Percentiles rank a stretch among this genome's conserved stretches.
Conservation (phyloP, 768 basidiomycete genomes). For the Cystoderma amianthinum region DNA sequence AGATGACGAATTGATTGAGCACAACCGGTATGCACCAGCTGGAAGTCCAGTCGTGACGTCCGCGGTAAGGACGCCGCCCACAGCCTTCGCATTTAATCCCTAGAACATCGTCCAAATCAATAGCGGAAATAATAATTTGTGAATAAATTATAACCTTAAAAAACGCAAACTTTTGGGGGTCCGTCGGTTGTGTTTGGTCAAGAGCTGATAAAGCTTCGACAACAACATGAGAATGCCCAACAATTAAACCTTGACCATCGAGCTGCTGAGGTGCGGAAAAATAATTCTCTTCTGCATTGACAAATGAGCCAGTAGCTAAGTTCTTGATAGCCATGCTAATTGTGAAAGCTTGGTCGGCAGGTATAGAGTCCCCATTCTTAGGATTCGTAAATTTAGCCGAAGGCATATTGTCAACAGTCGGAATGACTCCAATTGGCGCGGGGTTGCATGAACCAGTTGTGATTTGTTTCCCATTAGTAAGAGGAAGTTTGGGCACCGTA, state of each 20-base stretch:
- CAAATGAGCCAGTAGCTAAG: conserved; percentile 41
- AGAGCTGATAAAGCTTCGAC: conserved; percentile 36
- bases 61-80: conserved; percentile 40
- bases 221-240: conserved; percentile 49
- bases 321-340: conserved; percentile 34
- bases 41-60: conserved; percentile 49
- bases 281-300: conserved; percentile 39
- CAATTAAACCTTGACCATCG: conserved; percentile 34
- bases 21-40: conserved; percentile 50
- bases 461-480: conserved; percentile 48
- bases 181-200: conserved; percentile 31
- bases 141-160: conserved; percentile 28
- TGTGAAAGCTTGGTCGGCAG: conserved; percentile 36
- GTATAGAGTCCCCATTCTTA: conserved; percentile 31
- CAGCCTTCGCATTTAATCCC: conserved; percentile 38
- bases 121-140: neutral
- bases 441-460: conserved; percentile 47
- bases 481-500: conserved; percentile 29
- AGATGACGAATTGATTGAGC: conserved; percentile 46
- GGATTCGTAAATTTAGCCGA: conserved; percentile 36
- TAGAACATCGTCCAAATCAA: conserved; percentile 27
- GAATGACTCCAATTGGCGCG: conserved; percentile 45
- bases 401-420: conserved; percentile 34
- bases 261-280: conserved; percentile 48
- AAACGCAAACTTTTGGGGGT: conserved; percentile 44